These are phyloP conservation scores for Fusarium graminum DNA, from an alignment of 2,329 filamentous ascomycete genomes.

Conservation along the genomic window DNA sequence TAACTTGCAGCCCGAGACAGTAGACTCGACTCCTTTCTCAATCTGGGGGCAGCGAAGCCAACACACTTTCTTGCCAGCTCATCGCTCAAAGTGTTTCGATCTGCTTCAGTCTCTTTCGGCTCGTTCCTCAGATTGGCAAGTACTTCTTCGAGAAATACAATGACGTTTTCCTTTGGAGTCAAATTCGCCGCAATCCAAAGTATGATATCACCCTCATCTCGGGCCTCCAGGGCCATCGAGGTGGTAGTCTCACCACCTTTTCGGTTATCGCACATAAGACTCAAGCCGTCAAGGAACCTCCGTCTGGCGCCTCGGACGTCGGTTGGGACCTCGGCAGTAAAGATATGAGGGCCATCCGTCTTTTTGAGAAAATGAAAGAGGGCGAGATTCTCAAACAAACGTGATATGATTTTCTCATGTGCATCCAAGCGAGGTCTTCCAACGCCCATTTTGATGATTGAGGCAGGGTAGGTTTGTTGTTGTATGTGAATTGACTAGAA, in stretches of 20 bases:
- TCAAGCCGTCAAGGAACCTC: constrained; percentile 56
- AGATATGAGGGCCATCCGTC: constrained; percentile 28
- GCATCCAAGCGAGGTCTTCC: constrained; percentile 35
- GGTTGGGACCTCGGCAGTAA: neutral
- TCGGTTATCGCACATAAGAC: constrained; percentile 60
- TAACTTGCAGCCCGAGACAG: constrained; percentile 26
- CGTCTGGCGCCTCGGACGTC: constrained; percentile 22
- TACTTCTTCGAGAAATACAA: constrained; percentile 49
- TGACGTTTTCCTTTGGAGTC: constrained; percentile 36
- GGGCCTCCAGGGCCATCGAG: constrained; percentile 59
- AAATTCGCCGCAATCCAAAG: constrained; percentile 62
- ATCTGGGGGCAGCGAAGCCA: constrained; percentile 40
- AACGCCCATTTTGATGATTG: constrained; percentile 15
- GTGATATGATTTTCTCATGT: constrained; percentile 31
- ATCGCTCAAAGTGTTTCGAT: neutral
- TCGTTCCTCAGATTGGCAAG: constrained; percentile 38
- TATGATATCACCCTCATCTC: constrained; percentile 48
- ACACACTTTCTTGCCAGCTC: constrained; percentile 17
- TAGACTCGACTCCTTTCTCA: constrained; percentile 43
- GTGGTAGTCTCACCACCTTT: constrained; percentile 62
- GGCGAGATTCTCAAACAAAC: constrained; percentile 43
- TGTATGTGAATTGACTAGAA: neutral
- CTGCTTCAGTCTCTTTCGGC: neutral
- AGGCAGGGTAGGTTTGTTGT: neutral
- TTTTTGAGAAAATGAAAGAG: constrained; percentile 33